A percentile compares a stretch with the other conserved stretches of the same genome.
Conservation (phyloP, 306 rosid species). For the Quercus robur region DNA sequence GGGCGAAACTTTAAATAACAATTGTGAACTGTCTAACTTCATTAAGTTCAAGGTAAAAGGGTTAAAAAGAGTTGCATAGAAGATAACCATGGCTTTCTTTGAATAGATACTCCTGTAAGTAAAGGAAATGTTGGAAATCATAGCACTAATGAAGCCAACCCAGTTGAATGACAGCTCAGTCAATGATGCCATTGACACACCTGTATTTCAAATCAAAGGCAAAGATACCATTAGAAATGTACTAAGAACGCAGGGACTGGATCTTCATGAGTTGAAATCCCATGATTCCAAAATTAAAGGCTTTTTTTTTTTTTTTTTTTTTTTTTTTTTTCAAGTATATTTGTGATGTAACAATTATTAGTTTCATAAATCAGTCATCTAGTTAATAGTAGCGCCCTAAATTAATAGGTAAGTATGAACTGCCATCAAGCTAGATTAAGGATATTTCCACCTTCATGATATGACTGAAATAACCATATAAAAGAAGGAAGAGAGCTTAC, state of each 20-base stretch:
- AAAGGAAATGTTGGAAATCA: constrained; percentile 59
- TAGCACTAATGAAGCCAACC: constrained; percentile 56
- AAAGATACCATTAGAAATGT: neutral
- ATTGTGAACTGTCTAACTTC: neutral
- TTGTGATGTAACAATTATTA: too few species aligned
- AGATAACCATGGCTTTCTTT: constrained; percentile 92
- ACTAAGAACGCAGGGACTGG: neutral
- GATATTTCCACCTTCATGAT: neutral
- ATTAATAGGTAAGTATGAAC: too few species aligned
- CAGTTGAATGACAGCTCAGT: constrained; percentile 64
- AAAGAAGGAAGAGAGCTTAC: constrained; percentile 16
- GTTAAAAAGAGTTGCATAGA: constrained; percentile 7
- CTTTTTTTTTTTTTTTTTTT: too few species aligned
- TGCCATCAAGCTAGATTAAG: neutral
- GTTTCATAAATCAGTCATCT: too few species aligned
- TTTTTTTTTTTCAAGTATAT: too few species aligned
- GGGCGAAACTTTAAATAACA: neutral
- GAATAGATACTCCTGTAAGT: constrained; percentile 67
- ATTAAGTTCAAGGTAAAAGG: constrained; percentile 1
- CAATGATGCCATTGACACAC: constrained; percentile 59
- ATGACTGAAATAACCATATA: neutral
- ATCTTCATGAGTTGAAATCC: too few species aligned
- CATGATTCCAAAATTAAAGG: too few species aligned
- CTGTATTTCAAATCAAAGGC: constrained; percentile 14
- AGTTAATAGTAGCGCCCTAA: too few species aligned